Percentiles rank a stretch among this genome's conserved stretches.
Evolutionary conservation across 495 filamentous ascomycete genomes (phyloP).

Genomic region (Hamigera avellanea): DNA sequence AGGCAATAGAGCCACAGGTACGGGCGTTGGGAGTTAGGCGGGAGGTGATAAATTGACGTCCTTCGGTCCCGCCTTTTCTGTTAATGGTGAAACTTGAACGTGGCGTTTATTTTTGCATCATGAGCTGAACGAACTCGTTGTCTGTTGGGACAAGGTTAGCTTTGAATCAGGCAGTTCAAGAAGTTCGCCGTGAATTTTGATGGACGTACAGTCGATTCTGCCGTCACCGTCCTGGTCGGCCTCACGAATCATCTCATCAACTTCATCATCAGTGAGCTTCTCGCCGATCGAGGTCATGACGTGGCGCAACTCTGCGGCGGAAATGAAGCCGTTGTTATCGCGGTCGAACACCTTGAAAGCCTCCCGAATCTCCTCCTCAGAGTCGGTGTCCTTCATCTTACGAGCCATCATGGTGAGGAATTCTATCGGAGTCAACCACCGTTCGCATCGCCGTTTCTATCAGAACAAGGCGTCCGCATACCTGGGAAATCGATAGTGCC

Average conservation of each 20-base stretch:
- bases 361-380: conserved; percentile 97
- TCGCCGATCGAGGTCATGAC: conserved; percentile 99
- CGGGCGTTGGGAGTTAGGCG: no score
- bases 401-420: conserved; percentile 99
- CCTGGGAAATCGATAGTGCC: conserved; percentile 99
- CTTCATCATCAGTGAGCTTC: conserved; percentile 98
- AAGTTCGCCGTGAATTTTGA: no score
- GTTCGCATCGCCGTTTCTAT: background rate
- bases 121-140: conserved; percentile 99
- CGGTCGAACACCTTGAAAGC: conserved; percentile 96
- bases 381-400: conserved; percentile 99
- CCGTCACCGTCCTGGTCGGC: conserved; percentile 98
- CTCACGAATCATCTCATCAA: conserved; percentile 99
- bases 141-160: conserved; percentile 41
- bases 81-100: no score
- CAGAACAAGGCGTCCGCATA: no score
- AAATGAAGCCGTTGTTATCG: conserved; percentile 99
- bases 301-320: conserved; percentile 90
- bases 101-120: conserved; percentile 94
- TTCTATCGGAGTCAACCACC: conserved; percentile 42
- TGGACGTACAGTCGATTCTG: conserved; percentile 75
- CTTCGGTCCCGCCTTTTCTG: no score
- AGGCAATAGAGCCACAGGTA: background rate
- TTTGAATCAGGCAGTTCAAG: no score
- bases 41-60: no score